Evolutionary conservation across 2,329 filamentous ascomycete species (phyloP).

Genomic region (Alternaria longipes): DNA sequence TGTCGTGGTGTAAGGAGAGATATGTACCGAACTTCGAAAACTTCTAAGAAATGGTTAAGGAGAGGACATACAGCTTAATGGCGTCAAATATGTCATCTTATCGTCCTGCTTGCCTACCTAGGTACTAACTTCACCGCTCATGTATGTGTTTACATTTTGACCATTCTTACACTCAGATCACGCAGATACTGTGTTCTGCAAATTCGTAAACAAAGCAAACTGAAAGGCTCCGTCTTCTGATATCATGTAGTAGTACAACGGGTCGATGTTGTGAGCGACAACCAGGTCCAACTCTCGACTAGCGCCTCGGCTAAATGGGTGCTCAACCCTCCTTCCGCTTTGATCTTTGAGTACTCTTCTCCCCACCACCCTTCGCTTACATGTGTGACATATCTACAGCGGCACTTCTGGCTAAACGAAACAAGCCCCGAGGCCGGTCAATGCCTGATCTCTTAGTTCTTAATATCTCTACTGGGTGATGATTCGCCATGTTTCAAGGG

Average conservation of each 20-base stretch:
- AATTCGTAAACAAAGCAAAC: not conserved
- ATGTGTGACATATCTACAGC: conserved; percentile 3
- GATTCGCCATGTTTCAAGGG: conserved; percentile 31
- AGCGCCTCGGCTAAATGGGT: not conserved
- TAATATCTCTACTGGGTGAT: conserved; percentile 14
- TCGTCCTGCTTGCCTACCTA: not conserved
- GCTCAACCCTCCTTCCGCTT: not conserved
- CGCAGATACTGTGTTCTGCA: not conserved
- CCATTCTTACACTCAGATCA: not conserved
- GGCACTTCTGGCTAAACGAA: conserved; percentile 8
- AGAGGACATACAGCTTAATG: too few relatives aligned
- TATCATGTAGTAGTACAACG: not conserved
- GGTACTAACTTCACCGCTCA: not conserved
- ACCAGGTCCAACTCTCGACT: not conserved
- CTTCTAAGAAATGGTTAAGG: not conserved
- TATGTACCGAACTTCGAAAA: not conserved
- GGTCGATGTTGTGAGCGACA: not conserved
- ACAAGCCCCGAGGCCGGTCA: conserved; percentile 1
- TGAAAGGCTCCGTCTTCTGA: not conserved
- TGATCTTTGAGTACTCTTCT: not conserved
- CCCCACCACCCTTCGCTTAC: conserved; percentile 3
- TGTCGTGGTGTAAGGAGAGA: not conserved
- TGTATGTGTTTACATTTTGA: too few relatives aligned
- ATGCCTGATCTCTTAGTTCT: conserved; percentile 19
- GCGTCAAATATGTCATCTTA: not conserved